phyloP scores from a whole-genome alignment of 2,329 filamentous ascomycete genomes.

The Calonectria montana region DNA sequence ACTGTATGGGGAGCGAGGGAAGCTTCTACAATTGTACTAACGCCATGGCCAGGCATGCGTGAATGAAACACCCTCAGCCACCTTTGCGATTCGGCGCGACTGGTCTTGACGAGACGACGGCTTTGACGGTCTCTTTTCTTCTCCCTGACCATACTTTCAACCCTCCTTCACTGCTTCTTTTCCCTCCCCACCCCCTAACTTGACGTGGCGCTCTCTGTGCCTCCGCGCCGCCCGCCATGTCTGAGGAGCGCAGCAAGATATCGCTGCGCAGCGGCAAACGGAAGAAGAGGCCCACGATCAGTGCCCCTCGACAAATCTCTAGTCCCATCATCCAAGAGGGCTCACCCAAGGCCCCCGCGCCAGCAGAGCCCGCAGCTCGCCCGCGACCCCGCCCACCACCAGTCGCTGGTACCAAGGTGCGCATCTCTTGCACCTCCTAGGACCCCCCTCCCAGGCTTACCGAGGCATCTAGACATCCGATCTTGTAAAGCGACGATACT shows the following conservation, averaged over 20 bases:
- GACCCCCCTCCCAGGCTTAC: constrained; percentile 29
- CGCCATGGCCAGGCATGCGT: constrained; percentile 28
- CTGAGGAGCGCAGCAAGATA: constrained; percentile 70
- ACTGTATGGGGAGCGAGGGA: constrained; percentile 24
- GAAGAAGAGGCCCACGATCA: constrained; percentile 71
- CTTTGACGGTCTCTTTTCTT: constrained; percentile 9
- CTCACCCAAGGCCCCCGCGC: constrained; percentile 42
- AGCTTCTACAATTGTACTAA: constrained; percentile 17
- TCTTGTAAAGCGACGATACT: constrained; percentile 94
- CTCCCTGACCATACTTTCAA: not conserved
- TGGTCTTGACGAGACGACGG: constrained; percentile 9
- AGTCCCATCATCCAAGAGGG: constrained; percentile 67
- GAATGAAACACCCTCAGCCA: constrained; percentile 24
- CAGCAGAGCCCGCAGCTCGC: constrained; percentile 47
- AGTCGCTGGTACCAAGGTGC: constrained; percentile 66
- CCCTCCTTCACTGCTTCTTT: not conserved
- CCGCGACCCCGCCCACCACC: constrained; percentile 61
- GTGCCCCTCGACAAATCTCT: constrained; percentile 72
- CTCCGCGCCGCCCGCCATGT: constrained; percentile 57
- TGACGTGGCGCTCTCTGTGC: constrained; percentile 1
- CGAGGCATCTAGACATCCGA: constrained; percentile 70
- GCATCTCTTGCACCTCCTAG: constrained; percentile 26
- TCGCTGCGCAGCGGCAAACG: constrained; percentile 73
- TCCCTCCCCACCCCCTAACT: not conserved
- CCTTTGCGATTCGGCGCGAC: not conserved